phyloP scores from a whole-genome alignment of 2,329 filamentous ascomycete genomes.

The Fusarium falciforme region DNA sequence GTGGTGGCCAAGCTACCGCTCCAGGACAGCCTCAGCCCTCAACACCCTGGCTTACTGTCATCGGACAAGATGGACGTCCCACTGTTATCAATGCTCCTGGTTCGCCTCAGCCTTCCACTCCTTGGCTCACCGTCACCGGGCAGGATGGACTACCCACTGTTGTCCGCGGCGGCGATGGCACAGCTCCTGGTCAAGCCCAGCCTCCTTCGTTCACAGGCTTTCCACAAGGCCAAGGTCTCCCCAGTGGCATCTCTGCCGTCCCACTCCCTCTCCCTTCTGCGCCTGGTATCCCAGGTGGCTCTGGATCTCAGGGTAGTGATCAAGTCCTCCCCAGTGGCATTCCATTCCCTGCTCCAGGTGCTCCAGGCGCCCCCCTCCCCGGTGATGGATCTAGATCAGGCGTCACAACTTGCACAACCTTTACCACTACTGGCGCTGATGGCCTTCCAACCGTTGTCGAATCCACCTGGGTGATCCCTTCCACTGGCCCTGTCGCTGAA shows the following conservation, averaged over 20 bases:
- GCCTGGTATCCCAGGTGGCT: slow-evolving; percentile 10
- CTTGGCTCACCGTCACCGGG: slow-evolving; percentile 39
- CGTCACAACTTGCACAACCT: slow-evolving; percentile 40
- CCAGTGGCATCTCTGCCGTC: slow-evolving; percentile 20
- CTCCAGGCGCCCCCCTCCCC: slow-evolving; percentile 6
- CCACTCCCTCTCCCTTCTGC: slow-evolving; percentile 24
- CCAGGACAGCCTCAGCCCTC: slow-evolving; percentile 11
- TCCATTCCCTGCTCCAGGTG: not conserved
- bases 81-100: not conserved
- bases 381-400: slow-evolving; percentile 11
- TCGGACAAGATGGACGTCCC: not conserved
- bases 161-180: slow-evolving; percentile 24
- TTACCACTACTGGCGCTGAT: slow-evolving; percentile 49
- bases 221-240: slow-evolving; percentile 23
- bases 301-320: slow-evolving; percentile 8
- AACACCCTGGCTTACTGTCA: not conserved
- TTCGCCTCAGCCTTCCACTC: slow-evolving; percentile 2
- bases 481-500: slow-evolving; percentile 17
- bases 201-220: slow-evolving; percentile 19
- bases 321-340: not conserved
- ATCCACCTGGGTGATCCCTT: slow-evolving; percentile 48
- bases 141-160: slow-evolving; percentile 44
- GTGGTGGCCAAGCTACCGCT: slow-evolving; percentile 9
- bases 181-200: slow-evolving; percentile 17
- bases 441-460: slow-evolving; percentile 50